Evolutionary conservation across 495 filamentous ascomycete species (phyloP).

Genomic region (Terfezia claveryi): DNA sequence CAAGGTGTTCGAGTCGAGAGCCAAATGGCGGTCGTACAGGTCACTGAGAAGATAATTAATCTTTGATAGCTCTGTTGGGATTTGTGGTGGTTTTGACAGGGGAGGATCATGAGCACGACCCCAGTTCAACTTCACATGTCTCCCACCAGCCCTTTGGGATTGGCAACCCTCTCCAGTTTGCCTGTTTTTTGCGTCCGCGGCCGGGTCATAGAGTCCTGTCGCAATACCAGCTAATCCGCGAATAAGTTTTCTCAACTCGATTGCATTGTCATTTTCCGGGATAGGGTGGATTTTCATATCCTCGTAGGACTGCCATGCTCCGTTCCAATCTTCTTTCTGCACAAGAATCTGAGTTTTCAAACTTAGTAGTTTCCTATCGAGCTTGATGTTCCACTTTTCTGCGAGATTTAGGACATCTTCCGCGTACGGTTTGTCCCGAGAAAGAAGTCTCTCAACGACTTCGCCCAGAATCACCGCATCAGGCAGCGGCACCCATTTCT

Average conservation of each 20-base stretch:
- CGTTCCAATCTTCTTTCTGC: conserved; percentile 42
- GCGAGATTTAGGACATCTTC: conserved; percentile 24
- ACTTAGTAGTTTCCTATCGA: conserved; percentile 42
- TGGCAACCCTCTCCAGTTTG: too few relatives aligned
- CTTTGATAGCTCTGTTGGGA: background rate
- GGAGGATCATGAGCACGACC: too few relatives aligned
- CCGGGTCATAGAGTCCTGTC: conserved; percentile 4
- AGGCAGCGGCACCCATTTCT: conserved; percentile 3
- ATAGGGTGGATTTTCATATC: conserved; percentile 23
- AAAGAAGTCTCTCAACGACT: conserved; percentile 9
- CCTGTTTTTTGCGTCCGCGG: conserved; percentile 30
- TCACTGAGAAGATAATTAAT: conserved; percentile 40
- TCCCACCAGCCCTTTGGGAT: too few relatives aligned
- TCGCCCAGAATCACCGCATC: background rate
- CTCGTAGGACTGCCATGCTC: conserved; percentile 40
- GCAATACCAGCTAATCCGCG: conserved; percentile 12
- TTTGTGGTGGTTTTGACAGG: too few relatives aligned
- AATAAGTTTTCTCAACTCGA: conserved; percentile 23
- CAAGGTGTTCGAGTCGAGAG: conserved; percentile 48
- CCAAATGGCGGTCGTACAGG: conserved; percentile 44
- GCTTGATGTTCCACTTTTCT: conserved; percentile 35
- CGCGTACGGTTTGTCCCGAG: conserved; percentile 51
- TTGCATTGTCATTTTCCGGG: conserved; percentile 7
- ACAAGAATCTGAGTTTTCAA: conserved; percentile 57
- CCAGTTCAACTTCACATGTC: too few relatives aligned